These are phyloP conservation scores for Tilletia caries DNA, from an alignment of 1,284 basidiomycete genomes.

Conservation along the genomic window DNA sequence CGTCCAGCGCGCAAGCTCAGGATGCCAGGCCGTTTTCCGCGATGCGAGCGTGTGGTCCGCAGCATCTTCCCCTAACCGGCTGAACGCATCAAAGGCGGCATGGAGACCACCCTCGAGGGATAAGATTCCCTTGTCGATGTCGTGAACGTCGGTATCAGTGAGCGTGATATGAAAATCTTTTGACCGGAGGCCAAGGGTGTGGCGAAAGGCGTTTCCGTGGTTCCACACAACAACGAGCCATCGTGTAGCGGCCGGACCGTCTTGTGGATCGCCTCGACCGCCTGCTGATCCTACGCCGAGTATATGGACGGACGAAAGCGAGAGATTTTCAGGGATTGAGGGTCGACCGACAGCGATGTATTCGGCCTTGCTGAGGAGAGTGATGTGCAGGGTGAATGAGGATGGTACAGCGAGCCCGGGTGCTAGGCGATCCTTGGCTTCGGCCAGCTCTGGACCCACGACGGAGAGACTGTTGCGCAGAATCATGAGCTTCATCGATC, in stretches of 20 bases:
- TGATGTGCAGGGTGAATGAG: not conserved
- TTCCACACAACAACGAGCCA: slow-evolving; percentile 13
- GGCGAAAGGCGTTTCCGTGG: slow-evolving; percentile 8
- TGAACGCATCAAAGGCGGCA: not conserved
- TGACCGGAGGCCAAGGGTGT: not conserved
- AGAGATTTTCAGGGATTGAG: not conserved
- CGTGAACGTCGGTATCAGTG: not conserved
- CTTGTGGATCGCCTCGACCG: not conserved
- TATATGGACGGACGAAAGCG: not conserved
- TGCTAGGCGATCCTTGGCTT: not conserved
- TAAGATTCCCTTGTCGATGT: not conserved
- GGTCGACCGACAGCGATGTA: not conserved
- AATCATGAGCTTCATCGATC: not conserved
- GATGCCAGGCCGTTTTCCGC: not conserved
- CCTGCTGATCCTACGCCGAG: not conserved
- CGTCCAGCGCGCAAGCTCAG: not conserved
- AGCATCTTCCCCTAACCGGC: not conserved
- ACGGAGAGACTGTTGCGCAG: not conserved
- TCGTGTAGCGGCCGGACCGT: not conserved
- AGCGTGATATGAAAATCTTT: slow-evolving; percentile 9
- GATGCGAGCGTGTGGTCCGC: not conserved
- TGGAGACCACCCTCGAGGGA: not conserved
- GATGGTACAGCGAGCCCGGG: not conserved
- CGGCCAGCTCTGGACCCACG: not conserved
- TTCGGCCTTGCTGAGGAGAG: slow-evolving; percentile 7